Base-by-base conservation (phyloP, 1,284 basidiomycete genomes). In the Malassezia equina region DNA sequence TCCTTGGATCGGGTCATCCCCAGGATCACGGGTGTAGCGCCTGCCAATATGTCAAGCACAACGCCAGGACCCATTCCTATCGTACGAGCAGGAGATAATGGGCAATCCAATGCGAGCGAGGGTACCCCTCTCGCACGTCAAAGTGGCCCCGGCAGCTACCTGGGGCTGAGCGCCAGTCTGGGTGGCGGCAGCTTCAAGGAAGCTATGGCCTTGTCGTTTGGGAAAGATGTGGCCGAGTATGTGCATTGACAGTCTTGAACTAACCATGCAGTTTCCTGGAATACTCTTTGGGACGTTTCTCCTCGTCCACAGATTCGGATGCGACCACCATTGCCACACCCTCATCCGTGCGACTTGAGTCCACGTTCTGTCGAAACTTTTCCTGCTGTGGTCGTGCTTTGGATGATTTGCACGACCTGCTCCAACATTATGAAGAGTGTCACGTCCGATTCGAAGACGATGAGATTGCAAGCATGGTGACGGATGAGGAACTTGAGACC, bases 351-450 rank as follows among this genome's bases (percentile, higher is more conserved):
- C 59, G 65, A 15, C 63, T 73, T 32, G 71, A 74, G 52, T 64
- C 67, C 15, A 73, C 69, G 11, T 74, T 74, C 50, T 74, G 71
- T 59, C 63, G 70, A 53, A 66, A 73, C 55, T 74, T 71, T 54
- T 65, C 64, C 28, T 74, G 71, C 51, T 74, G 71, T 41, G 71
- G 71, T 23, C 60, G 65, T 36, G 64, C 58, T 27, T 63, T 74
- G 36, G 70, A 66, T 27, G 70, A 74, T 44, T 57, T 74, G 2
- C 71, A 74, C 56, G 71, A 74, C 47, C 63, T 74, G 7, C 62
- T 74, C 8, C 70, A 73, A 45, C 71, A 74, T 52, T 74, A 74
- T 59, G 71, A 74, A 48, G 71, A 73, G 36, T 63, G 67, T 50
- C 71, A 74, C 41, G 71, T 73, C 32, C 63, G 65, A 21, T 71